Conservation (phyloP, 495 filamentous ascomycete genomes). For the Hypoxylon lenormandii region DNA sequence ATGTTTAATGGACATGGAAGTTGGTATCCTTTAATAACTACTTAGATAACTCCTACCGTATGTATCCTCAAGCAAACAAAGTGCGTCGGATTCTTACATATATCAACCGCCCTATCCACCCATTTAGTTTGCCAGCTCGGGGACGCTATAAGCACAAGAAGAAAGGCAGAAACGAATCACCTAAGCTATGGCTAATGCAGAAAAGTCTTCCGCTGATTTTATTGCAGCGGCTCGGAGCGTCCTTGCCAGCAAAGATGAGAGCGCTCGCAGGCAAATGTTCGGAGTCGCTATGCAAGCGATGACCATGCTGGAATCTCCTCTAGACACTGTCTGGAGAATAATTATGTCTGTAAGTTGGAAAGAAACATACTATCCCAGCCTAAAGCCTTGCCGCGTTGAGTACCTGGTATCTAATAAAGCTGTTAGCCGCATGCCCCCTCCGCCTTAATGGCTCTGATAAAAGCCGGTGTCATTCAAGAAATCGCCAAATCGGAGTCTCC, state of each 20-base stretch:
- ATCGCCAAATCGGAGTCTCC: constrained; percentile 27
- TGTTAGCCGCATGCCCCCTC: constrained; percentile 35
- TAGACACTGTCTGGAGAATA: constrained; percentile 39
- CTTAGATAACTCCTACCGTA: too few species aligned
- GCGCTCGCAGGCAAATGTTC: constrained; percentile 28
- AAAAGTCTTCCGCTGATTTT: constrained; percentile 16
- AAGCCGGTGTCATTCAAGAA: constrained; percentile 32
- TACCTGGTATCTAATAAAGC: neutral
- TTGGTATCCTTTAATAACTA: too few species aligned
- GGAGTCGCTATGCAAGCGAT: constrained; percentile 23
- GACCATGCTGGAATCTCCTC: constrained; percentile 32
- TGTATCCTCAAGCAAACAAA: too few species aligned
- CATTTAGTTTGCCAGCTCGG: neutral
- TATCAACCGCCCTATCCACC: neutral
- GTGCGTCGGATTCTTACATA: too few species aligned
- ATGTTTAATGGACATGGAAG: too few species aligned
- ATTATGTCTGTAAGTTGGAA: constrained; percentile 34
- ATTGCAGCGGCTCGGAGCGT: constrained; percentile 14
- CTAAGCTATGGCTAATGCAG: neutral
- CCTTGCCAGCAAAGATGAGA: constrained; percentile 26
- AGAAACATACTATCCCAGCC: too few species aligned
- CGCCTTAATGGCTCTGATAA: constrained; percentile 26
- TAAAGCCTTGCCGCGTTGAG: neutral
- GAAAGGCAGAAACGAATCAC: neutral
- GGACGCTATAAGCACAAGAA: too few species aligned